Evolutionary conservation across 1,284 basidiomycete species (phyloP), one percentile per base, ranked within the genome.

Genomic region (Puccinia hordei): DNA sequence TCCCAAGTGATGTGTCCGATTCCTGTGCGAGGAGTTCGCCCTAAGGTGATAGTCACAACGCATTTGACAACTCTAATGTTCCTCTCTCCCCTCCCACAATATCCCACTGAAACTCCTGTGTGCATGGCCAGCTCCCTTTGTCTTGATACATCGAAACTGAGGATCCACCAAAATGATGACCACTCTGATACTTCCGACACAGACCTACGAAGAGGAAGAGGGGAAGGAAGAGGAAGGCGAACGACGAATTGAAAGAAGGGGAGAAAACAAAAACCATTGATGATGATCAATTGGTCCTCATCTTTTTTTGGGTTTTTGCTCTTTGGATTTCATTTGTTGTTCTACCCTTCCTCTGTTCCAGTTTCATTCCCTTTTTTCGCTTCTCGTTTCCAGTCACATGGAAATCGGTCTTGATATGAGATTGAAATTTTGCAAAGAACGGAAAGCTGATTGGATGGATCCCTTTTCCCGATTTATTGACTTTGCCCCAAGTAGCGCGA

Each of bases 81-180:
- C 53, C 27, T 19, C 19, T 59, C 10, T 55, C 17, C 53, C 57
- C 9, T 59, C 30, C 57, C 57, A 59, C 17, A 15, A 9, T 27
- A 27, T 12, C n/a, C 10, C 30, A 19, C 27, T 59, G 19, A 59
- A 27, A 27, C 10, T 24, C 19, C 30, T 59, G 22, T 33, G 24
- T 59, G n/a, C 27, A 24, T 59, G 8, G 9, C 12, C 3, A 49
- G 46, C 10, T n/a, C 9, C 12, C 30, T 24, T 59, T 15, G 27
- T 66, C 22, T 66, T 66, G 2, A 41, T 66, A 6, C 13, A 27
- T 24, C n/a, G 5, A 24, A 41, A 24, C 19, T 8, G 44, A 66
- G 63, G 63, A 66, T 66, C 63, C 38, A 44, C 63, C 63, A 66
- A 66, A 27, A 46, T 66, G 63, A 66, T 66, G 63, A 66, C 63